phyloP scores from a whole-genome alignment of 352 stramenopile genomes.

The Pythium dissotocum region DNA sequence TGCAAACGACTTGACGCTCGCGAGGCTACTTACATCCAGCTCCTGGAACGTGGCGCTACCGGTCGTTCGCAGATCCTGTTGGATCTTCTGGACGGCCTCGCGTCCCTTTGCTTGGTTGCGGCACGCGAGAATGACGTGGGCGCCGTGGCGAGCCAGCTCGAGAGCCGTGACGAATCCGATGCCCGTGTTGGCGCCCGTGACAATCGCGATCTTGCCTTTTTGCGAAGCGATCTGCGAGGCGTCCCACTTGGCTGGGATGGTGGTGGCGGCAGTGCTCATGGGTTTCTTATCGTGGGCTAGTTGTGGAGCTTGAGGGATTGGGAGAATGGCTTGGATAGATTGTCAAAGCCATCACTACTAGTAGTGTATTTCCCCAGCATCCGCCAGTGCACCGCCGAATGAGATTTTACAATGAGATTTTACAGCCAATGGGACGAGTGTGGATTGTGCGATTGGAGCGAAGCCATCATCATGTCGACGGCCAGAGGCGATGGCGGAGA shows the following conservation, averaged over 20 bases:
- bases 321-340: too few relatives aligned
- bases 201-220: slow-evolving; percentile 58
- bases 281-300: too few relatives aligned
- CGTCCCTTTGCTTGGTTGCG: slow-evolving; percentile 37
- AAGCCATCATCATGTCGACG: too few relatives aligned
- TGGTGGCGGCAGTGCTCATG: too few relatives aligned
- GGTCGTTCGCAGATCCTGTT: slow-evolving; percentile 1
- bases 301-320: too few relatives aligned
- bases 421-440: too few relatives aligned
- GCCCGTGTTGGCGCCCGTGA: slow-evolving; percentile 84
- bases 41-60: slow-evolving; percentile 24
- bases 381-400: too few relatives aligned
- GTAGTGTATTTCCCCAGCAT: too few relatives aligned
- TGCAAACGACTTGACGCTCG: slow-evolving; percentile 24
- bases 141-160: slow-evolving; percentile 53
- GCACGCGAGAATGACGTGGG: slow-evolving; percentile 59
- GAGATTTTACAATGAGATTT: too few relatives aligned
- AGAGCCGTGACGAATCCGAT: slow-evolving; percentile 72
- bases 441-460: too few relatives aligned
- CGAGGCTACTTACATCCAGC: slow-evolving; percentile 29
- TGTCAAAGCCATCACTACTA: too few relatives aligned
- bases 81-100: slow-evolving; percentile 36
- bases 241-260: slow-evolving; percentile 8
- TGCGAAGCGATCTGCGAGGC: slow-evolving; percentile 14
- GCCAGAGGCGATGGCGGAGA: too few relatives aligned